Conservation (phyloP, 2,329 filamentous ascomycete genomes). For the Phialocephala sp. region DNA sequence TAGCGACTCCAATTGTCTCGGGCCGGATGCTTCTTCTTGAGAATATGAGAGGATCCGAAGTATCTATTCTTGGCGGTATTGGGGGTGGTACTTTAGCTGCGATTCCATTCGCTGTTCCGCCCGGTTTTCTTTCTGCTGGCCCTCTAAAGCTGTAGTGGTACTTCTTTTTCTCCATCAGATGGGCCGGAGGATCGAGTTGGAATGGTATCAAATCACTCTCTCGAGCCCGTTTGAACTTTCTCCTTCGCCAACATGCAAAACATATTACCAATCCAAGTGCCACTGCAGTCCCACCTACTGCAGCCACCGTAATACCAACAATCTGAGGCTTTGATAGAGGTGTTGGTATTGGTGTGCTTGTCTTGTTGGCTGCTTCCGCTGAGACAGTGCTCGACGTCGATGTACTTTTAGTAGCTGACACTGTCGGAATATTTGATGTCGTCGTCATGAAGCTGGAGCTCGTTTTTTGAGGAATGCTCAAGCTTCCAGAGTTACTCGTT, state of each 20-base stretch:
- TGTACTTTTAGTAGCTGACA: constrained; percentile 23
- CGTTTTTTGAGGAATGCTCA: constrained; percentile 4
- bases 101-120: constrained; percentile 33
- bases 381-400: constrained; percentile 24
- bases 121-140: constrained; percentile 30
- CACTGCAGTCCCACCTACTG: constrained; percentile 55
- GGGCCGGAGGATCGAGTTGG: constrained; percentile 37
- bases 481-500: constrained; percentile 6
- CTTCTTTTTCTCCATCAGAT: constrained; percentile 29
- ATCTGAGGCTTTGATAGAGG: constrained; percentile 49
- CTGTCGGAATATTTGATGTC: constrained; percentile 16
- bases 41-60: constrained; percentile 40
- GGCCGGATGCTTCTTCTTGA: constrained; percentile 39
- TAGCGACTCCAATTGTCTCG: constrained; percentile 41
- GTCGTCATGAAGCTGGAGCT: neutral
- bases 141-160: constrained; percentile 29
- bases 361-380: constrained; percentile 30
- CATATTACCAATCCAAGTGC: constrained; percentile 53
- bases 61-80: constrained; percentile 37
- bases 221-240: constrained; percentile 37
- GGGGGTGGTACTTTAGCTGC: constrained; percentile 35
- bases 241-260: constrained; percentile 44
- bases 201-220: constrained; percentile 44
- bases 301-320: constrained; percentile 63
- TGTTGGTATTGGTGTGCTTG: constrained; percentile 1